Percentiles rank a stretch among this genome's conserved stretches.
phyloP scores from a whole-genome alignment of 2,329 filamentous ascomycete species.

The Pseudocercospora vitis region DNA sequence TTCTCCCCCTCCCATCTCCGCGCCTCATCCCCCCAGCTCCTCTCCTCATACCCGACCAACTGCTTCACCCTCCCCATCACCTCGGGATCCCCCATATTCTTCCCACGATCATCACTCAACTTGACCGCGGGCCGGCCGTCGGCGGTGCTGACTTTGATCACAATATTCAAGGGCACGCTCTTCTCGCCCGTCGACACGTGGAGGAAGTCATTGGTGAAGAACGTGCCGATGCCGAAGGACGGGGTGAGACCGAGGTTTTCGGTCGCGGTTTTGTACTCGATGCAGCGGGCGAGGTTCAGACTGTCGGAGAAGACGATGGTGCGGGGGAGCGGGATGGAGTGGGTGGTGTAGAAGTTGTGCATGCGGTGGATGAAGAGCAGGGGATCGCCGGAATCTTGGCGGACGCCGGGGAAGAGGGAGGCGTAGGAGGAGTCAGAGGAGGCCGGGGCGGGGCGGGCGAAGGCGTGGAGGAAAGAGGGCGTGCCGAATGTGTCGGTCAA shows the following conservation, averaged over 20 bases:
- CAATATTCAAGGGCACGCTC: constrained; percentile 90
- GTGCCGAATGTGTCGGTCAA: constrained; percentile 97
- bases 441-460: constrained; percentile 63
- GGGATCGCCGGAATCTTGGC: constrained; percentile 89
- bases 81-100: constrained; percentile 85
- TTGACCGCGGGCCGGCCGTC: constrained; percentile 82
- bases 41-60: constrained; percentile 81
- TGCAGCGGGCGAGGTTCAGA: constrained; percentile 82
- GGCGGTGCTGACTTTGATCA: constrained; percentile 92
- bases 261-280: constrained; percentile 83
- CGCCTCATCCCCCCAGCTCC: constrained; percentile 85
- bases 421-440: constrained; percentile 62
- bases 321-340: constrained; percentile 78
- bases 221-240: constrained; percentile 92
- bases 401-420: constrained; percentile 76
- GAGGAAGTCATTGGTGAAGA: constrained; percentile 88
- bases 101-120: constrained; percentile 82
- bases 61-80: constrained; percentile 82
- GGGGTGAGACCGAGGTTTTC: constrained; percentile 79
- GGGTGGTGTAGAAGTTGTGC: constrained; percentile 74
- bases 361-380: constrained; percentile 75
- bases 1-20: constrained; percentile 68
- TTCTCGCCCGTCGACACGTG: constrained; percentile 72
- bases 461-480: constrained; percentile 79
- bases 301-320: constrained; percentile 94